Conservation (phyloP, 2,329 filamentous ascomycete genomes). For the Monilinia laxa region DNA sequence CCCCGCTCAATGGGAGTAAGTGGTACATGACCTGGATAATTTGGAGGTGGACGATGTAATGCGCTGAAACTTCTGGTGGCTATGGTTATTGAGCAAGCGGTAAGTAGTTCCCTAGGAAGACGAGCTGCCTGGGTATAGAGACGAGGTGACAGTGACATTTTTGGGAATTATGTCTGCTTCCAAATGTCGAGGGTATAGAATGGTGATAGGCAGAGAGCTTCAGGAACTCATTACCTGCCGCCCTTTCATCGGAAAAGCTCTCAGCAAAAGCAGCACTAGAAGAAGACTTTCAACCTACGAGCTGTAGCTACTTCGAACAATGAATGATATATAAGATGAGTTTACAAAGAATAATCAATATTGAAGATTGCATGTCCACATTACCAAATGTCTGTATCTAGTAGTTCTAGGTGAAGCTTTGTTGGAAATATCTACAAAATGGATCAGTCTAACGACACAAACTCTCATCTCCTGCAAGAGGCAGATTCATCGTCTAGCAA, state of each 20-base stretch:
- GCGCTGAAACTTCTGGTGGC: conserved; percentile 65
- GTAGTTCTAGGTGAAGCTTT: conserved; percentile 19
- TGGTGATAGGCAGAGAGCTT: background rate
- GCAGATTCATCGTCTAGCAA: conserved; percentile 1
- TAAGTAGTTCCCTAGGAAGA: conserved; percentile 35
- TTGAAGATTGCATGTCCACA: background rate
- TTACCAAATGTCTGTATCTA: background rate
- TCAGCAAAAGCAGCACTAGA: conserved; percentile 17
- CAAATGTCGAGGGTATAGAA: background rate
- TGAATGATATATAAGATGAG: background rate
- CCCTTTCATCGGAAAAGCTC: background rate
- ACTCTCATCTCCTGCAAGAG: conserved; percentile 2
- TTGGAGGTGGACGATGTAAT: conserved; percentile 66
- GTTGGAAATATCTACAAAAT: background rate
- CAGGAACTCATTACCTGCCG: conserved; percentile 3
- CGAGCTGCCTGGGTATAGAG: conserved; percentile 24
- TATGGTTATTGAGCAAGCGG: conserved; percentile 33
- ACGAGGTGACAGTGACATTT: conserved; percentile 35
- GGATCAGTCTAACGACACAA: background rate
- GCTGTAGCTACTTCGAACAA: background rate
- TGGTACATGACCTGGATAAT: conserved; percentile 72
- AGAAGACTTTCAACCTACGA: conserved; percentile 1
- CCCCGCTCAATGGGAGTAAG: conserved; percentile 75
- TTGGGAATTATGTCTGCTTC: background rate
- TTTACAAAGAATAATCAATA: background rate